Percentiles rank a stretch among this genome's conserved stretches.
phyloP scores from a whole-genome alignment of 2,329 filamentous ascomycete genomes.

The Falciphora oryzae region DNA sequence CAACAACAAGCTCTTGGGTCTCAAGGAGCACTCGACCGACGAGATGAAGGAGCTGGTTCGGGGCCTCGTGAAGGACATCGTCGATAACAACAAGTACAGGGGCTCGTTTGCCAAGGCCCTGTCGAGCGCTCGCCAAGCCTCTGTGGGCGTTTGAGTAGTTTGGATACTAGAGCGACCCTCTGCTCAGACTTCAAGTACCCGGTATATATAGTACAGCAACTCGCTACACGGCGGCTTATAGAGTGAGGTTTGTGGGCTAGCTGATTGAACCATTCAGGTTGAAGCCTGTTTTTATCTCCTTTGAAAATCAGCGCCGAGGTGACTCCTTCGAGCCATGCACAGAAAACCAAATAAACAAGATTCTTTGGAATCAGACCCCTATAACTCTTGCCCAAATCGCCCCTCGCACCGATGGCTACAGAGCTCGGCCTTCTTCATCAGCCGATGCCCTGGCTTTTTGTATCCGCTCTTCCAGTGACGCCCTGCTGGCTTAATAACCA shows the following conservation, averaged over 20 bases:
- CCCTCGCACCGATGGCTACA: background rate
- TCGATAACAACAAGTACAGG: background rate
- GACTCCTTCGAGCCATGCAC: background rate
- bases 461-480: too few species aligned
- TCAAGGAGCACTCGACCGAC: constrained; percentile 29
- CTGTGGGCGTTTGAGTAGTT: background rate
- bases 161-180: background rate
- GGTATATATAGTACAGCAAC: background rate
- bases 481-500: background rate
- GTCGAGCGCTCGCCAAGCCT: background rate
- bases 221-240: background rate
- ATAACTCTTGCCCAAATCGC: background rate
- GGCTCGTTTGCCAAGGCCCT: background rate
- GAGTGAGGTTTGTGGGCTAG: background rate
- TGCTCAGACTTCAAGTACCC: background rate
- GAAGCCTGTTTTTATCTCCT: background rate
- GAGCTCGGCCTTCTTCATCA: background rate
- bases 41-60: constrained; percentile 6
- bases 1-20: constrained; percentile 36
- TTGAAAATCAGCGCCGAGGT: background rate
- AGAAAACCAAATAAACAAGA: background rate
- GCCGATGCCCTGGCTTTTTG: background rate
- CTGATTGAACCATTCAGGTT: background rate
- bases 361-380: background rate
- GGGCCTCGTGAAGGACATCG: background rate